phyloP scores from a whole-genome alignment of 306 rosid species.

The Medicago arabica region DNA sequence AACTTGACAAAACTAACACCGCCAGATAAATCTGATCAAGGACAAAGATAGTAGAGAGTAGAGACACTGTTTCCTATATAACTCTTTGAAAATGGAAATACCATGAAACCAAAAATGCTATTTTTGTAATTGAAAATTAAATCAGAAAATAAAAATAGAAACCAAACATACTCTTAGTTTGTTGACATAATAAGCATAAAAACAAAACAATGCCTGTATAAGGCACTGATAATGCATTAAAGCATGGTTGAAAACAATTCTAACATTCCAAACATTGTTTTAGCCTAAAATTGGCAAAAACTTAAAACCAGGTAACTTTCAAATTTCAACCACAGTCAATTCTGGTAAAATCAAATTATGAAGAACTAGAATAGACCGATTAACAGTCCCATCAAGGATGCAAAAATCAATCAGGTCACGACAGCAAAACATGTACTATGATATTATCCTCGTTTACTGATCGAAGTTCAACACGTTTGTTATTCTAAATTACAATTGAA shows the following conservation, averaged over 20 bases:
- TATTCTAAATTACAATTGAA: background rate
- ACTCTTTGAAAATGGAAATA: background rate
- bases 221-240: conserved; percentile 10
- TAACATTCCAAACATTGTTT: background rate
- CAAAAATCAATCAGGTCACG: conserved; percentile 29
- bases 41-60: background rate
- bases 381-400: conserved; percentile 19
- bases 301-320: background rate
- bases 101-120: background rate
- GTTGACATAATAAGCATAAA: background rate
- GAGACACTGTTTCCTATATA: background rate
- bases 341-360: no score
- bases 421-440: background rate
- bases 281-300: conserved; percentile 3
- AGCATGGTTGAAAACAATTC: conserved; percentile 3
- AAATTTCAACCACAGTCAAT: conserved; percentile 10
- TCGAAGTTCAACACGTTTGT: background rate
- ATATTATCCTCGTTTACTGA: background rate
- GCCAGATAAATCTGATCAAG: conserved; percentile 4
- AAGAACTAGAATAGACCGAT: background rate
- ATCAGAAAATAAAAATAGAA: conserved; percentile 8
- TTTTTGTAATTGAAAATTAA: background rate
- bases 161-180: conserved; percentile 15
- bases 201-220: conserved; percentile 5
- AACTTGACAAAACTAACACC: conserved; percentile 25